Base-by-base conservation (phyloP, 2,329 filamentous ascomycete genomes). In the Botrytis elliptica region DNA sequence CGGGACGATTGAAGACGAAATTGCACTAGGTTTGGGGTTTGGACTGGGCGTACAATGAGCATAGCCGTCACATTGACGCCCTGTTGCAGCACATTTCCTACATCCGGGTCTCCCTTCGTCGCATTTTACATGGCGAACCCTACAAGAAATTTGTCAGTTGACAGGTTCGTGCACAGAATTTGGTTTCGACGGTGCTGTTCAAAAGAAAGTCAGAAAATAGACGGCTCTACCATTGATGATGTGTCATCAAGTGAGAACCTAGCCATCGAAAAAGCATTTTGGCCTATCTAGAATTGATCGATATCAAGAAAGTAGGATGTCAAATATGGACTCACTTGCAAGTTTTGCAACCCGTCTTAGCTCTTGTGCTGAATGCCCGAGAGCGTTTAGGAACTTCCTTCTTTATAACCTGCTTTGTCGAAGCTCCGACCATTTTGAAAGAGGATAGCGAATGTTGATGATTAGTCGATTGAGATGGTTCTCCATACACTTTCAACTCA, bases 261-360 rank as follows among this genome's bases (percentile, higher is more conserved):
- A 29, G 10, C 36, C 7, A 57, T 42, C 25, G 9, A 14, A 42
- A 40, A 20, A 10, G 20, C 42, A 22, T 20, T 22, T n/a, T 1
- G 22, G 20, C 9, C 12, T 33, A 33, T 14, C 4, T 5, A n/a
- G 40, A 42, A 33, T 8, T 38, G 22, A 22, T 49, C 69, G 29
- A 40, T 46, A 36, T 66, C 22, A 64, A 25, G 16, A 16, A 29
- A 57, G 36, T 42, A 25, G n/a, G 20, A 29, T 12, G 14, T 67
- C 25, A 59, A 36, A 36, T 52, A 14, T 68, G 33, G 18, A 68
- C 71, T 60, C 40, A 75, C 74, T 68, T 75, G 75, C 75, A 75
- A 10, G 75, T 73, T 60, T 73, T 75, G 42, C 75, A 75, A 7
- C 73, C 73, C 18, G 70, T 75, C 38, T 69, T 52, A n/a, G 70